A percentile compares a stretch with the other conserved stretches of the same genome.
Conservation (phyloP, 768 basidiomycete species). For the Xerocomellus dryophilus region DNA sequence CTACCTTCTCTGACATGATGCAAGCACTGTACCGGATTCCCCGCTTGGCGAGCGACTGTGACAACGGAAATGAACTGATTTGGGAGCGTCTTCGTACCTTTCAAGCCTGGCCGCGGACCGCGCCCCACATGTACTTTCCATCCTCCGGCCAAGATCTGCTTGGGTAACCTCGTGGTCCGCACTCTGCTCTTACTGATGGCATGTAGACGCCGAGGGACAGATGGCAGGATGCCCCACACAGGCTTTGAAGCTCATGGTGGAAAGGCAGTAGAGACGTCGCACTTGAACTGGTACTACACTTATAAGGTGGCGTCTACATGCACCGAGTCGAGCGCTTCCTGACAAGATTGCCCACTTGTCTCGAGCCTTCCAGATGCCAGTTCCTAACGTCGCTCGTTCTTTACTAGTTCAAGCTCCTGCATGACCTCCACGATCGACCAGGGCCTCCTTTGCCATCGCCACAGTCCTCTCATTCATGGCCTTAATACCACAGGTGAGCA, state of each 20-base stretch:
- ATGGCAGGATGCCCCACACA: too few species aligned
- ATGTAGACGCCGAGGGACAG: background rate
- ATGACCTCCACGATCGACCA: background rate
- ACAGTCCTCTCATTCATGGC: background rate
- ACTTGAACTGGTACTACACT: background rate
- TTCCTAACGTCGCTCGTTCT: background rate
- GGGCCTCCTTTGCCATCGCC: background rate
- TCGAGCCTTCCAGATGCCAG: too few species aligned
- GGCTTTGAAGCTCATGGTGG: background rate
- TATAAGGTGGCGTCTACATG: constrained; percentile 6
- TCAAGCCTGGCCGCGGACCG: constrained; percentile 14
- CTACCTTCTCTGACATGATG: constrained; percentile 29
- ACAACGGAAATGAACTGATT: constrained; percentile 23
- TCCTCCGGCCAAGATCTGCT: background rate
- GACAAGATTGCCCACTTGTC: background rate
- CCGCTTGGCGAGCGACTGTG: constrained; percentile 15
- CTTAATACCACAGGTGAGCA: background rate
- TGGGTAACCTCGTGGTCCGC: background rate
- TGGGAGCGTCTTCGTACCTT: constrained; percentile 24
- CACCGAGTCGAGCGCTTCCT: background rate
- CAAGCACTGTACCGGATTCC: constrained; percentile 5
- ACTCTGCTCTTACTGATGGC: background rate
- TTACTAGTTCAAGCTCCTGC: background rate
- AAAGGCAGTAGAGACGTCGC: background rate
- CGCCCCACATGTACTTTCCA: constrained; percentile 15